Evolutionary conservation across 257 asterid genomes (phyloP).

Genomic region (Mentha longifolia): DNA sequence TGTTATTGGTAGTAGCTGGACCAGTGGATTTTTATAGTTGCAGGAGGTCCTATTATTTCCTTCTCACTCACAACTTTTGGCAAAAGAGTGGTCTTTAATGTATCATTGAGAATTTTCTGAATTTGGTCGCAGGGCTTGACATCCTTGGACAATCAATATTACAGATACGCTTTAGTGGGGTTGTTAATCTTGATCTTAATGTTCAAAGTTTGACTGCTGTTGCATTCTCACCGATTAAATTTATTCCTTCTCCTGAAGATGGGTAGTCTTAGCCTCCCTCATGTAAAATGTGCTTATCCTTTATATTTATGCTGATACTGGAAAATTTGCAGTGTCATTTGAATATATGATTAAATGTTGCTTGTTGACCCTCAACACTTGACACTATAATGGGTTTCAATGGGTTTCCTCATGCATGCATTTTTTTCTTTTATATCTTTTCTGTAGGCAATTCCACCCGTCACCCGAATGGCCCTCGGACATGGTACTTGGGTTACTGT

Average conservation of each 20-base stretch:
- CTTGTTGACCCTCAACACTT: background rate
- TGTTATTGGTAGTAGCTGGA: background rate
- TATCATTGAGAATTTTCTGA: background rate
- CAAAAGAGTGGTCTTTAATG: background rate
- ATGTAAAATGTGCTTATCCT: constrained; percentile 1
- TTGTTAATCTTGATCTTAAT: background rate
- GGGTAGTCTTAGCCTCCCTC: constrained; percentile 7
- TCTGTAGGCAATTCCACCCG: constrained; percentile 92
- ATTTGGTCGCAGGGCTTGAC: background rate
- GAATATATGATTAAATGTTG: background rate
- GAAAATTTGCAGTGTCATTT: background rate
- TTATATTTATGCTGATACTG: background rate
- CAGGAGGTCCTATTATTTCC: background rate
- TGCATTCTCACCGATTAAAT: constrained; percentile 2
- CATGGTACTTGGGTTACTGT: constrained; percentile 91
- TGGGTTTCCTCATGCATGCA: background rate
- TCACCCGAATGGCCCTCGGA: constrained; percentile 91
- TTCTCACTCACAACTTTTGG: background rate
- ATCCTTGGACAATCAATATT: constrained; percentile 15
- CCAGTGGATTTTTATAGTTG: background rate
- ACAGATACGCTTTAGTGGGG: constrained; percentile 1
- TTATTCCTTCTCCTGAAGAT: constrained; percentile 21
- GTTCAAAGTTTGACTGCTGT: background rate
- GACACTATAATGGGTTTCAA: background rate
- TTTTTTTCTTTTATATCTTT: constrained; percentile 31